phyloP scores from a whole-genome alignment of 2,329 filamentous ascomycete species.

The Didymella arachidicola region DNA sequence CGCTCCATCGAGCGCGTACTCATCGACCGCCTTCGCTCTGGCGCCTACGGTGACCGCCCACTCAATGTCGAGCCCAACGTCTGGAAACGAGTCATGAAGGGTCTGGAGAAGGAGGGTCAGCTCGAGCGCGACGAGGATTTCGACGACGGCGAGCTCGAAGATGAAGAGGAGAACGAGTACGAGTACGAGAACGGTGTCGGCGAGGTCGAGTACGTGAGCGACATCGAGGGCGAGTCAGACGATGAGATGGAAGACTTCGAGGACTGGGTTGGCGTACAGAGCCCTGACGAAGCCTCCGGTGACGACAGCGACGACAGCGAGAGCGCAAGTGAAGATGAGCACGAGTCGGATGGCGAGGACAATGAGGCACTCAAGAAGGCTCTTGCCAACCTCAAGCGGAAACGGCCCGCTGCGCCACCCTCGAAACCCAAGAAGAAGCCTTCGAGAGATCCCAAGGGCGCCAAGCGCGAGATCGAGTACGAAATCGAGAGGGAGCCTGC shows the following conservation, averaged over 20 bases:
- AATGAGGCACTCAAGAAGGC: conserved; percentile 65
- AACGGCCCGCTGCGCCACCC: conserved; percentile 59
- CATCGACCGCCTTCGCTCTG: conserved; percentile 87
- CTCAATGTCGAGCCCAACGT: conserved; percentile 94
- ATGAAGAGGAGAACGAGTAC: conserved; percentile 72
- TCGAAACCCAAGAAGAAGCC: conserved; percentile 67
- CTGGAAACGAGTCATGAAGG: conserved; percentile 95
- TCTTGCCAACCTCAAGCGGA: conserved; percentile 63
- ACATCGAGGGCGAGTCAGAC: conserved; percentile 77
- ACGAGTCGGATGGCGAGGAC: conserved; percentile 63
- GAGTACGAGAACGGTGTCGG: conserved; percentile 72
- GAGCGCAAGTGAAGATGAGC: conserved; percentile 60
- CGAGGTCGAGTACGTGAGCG: conserved; percentile 90
- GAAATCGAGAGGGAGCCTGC: conserved; percentile 72
- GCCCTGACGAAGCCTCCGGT: conserved; percentile 61
- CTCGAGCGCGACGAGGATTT: conserved; percentile 84
- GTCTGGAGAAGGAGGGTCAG: conserved; percentile 86
- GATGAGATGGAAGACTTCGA: conserved; percentile 77
- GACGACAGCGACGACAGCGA: conserved; percentile 68
- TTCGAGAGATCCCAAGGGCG: conserved; percentile 56
- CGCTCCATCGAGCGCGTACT: conserved; percentile 94
- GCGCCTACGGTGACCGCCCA: conserved; percentile 92
- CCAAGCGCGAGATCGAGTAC: conserved; percentile 78
- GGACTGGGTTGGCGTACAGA: conserved; percentile 86
- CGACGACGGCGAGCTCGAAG: conserved; percentile 84